These are phyloP conservation scores for Dichotomocladium elegans DNA, from an alignment of 371 early-diverging fungal species.

Conservation along the genomic window DNA sequence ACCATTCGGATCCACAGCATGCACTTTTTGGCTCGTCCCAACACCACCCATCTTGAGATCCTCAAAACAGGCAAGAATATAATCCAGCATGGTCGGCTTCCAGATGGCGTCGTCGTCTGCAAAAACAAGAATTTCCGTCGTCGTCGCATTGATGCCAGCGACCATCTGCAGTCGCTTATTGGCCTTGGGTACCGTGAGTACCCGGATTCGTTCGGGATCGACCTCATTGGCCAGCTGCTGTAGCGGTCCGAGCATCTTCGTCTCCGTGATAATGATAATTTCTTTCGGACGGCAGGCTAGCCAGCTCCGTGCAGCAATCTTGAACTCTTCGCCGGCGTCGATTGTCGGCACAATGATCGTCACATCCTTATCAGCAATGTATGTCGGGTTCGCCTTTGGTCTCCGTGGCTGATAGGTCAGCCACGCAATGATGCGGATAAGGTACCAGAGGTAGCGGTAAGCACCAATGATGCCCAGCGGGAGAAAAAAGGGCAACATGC, in stretches of 20 bases:
- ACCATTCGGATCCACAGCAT: slow-evolving; percentile 48
- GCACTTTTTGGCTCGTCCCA: slow-evolving; percentile 64
- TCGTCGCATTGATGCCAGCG: slow-evolving; percentile 61
- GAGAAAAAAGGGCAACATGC: slow-evolving; percentile 59
- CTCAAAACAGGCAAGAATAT: slow-evolving; percentile 68
- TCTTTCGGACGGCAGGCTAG: slow-evolving; percentile 60
- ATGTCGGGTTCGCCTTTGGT: slow-evolving; percentile 49
- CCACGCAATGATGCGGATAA: slow-evolving; percentile 54
- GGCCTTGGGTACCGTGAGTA: slow-evolving; percentile 51
- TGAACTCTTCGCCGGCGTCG: slow-evolving; percentile 71
- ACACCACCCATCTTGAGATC: slow-evolving; percentile 71
- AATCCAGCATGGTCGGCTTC: slow-evolving; percentile 57
- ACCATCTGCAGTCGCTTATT: slow-evolving; percentile 73
- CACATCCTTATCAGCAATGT: slow-evolving; percentile 54
- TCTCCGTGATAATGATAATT: slow-evolving; percentile 56
- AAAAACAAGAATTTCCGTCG: slow-evolving; percentile 64
- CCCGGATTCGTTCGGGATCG: slow-evolving; percentile 43
- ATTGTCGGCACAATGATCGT: slow-evolving; percentile 72
- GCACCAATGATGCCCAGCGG: slow-evolving; percentile 70
- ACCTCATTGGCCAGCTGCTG: slow-evolving; percentile 51
- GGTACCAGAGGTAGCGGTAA: slow-evolving; percentile 68
- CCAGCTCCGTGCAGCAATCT: slow-evolving; percentile 69
- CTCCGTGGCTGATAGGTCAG: slow-evolving; percentile 41
- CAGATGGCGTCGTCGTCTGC: slow-evolving; percentile 76
- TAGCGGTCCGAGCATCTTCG: slow-evolving; percentile 47